phyloP scores from a whole-genome alignment of 768 basidiomycete species.

The Sutorius australiensis region DNA sequence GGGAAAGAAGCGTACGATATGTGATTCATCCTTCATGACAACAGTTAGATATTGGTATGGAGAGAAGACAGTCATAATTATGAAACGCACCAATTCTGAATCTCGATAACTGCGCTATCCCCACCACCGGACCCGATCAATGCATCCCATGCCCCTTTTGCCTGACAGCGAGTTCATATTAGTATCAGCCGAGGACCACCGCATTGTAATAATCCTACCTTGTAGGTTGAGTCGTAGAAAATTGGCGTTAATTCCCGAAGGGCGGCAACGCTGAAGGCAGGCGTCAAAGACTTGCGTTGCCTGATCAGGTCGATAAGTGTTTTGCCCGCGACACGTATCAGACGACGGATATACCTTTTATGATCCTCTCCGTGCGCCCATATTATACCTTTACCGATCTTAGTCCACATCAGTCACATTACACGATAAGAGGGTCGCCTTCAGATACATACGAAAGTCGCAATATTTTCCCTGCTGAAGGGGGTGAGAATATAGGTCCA shows the following conservation, averaged over 20 bases:
- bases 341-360: slow-evolving; percentile 30
- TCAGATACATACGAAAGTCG: slow-evolving; percentile 7
- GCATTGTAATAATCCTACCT: not conserved
- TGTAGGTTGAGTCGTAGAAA: slow-evolving; percentile 37
- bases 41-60: not conserved
- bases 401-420: not conserved
- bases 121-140: slow-evolving; percentile 11
- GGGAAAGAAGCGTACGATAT: not conserved
- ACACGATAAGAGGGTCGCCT: not conserved
- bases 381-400: slow-evolving; percentile 30
- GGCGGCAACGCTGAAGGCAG: slow-evolving; percentile 38
- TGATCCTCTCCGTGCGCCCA: slow-evolving; percentile 42
- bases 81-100: slow-evolving; percentile 29
- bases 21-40: not conserved
- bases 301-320: slow-evolving; percentile 8
- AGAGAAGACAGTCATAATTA: too few species aligned
- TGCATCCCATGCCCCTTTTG: slow-evolving; percentile 23
- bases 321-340: not conserved
- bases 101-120: slow-evolving; percentile 31
- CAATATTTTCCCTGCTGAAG: slow-evolving; percentile 32
- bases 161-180: not conserved
- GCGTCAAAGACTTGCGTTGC: slow-evolving; percentile 36
- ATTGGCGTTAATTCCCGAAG: slow-evolving; percentile 35
- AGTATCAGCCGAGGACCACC: not conserved
- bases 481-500: slow-evolving; percentile 41